Percentiles rank a stretch among this genome's conserved stretches.
phyloP scores from a whole-genome alignment of 1,284 basidiomycete species.

The Xanthoconium separans region DNA sequence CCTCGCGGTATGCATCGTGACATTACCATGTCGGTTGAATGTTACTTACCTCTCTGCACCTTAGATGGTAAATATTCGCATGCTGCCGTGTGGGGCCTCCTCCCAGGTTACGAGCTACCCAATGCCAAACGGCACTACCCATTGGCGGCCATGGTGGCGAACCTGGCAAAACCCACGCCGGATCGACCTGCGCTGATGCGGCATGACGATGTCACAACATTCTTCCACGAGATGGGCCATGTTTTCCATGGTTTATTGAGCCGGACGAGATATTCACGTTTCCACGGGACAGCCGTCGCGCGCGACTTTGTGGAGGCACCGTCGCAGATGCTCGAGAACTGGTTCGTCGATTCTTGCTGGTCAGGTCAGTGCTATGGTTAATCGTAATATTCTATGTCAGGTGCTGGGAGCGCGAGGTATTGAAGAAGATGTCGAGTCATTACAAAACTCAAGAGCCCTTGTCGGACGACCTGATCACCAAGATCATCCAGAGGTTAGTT shows the following conservation, averaged over 20 bases:
- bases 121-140: conserved; percentile 70
- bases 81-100: conserved; percentile 80
- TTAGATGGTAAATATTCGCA: conserved; percentile 79
- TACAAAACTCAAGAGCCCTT: conserved; percentile 72
- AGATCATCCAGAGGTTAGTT: conserved; percentile 73
- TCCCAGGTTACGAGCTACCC: conserved; percentile 54
- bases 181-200: conserved; percentile 81
- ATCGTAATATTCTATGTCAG: conserved; percentile 26
- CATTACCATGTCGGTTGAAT: background rate
- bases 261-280: conserved; percentile 68
- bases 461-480: conserved; percentile 69
- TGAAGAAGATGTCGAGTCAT: conserved; percentile 69
- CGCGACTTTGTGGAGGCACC: conserved; percentile 87
- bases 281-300: conserved; percentile 80
- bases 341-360: conserved; percentile 41
- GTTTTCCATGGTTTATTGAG: conserved; percentile 83
- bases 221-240: conserved; percentile 86
- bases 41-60: background rate
- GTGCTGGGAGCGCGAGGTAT: conserved; percentile 78
- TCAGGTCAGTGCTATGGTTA: background rate
- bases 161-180: conserved; percentile 79
- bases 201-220: conserved; percentile 78
- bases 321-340: conserved; percentile 89
- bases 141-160: conserved; percentile 81
- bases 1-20: conserved; percentile 56